These are phyloP conservation scores for Boletus reticulatus DNA, from an alignment of 768 basidiomycete genomes.

Conservation along the genomic window DNA sequence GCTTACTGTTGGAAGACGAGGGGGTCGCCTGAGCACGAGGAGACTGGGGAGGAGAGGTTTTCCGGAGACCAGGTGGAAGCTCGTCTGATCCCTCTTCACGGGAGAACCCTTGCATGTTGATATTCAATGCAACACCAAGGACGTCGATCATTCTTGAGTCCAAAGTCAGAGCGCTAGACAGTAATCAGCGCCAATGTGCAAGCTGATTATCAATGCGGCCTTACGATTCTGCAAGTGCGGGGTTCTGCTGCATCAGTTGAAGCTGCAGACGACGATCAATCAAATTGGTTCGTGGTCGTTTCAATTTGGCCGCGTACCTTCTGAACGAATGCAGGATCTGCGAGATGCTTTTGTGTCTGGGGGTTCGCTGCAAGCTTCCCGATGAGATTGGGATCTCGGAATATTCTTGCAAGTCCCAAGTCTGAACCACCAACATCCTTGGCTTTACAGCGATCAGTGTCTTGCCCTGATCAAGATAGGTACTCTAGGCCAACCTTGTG, in stretches of 20 bases:
- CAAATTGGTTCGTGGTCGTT: not conserved
- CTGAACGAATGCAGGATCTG: conserved; percentile 79
- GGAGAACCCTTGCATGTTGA: conserved; percentile 86
- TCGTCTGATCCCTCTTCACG: conserved; percentile 85
- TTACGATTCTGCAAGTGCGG: conserved; percentile 57
- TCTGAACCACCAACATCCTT: conserved; percentile 42
- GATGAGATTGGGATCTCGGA: conserved; percentile 80
- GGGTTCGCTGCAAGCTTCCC: conserved; percentile 86
- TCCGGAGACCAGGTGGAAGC: conserved; percentile 57
- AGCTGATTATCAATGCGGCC: conserved; percentile 9
- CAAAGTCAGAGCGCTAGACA: conserved; percentile 47
- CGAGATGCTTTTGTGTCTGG: conserved; percentile 77
- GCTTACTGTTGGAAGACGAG: conserved; percentile 36
- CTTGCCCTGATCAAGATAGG: not conserved
- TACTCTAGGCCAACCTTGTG: conserved; percentile 54
- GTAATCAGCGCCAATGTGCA: conserved; percentile 2
- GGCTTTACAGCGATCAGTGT: conserved; percentile 23
- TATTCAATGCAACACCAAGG: conserved; percentile 87
- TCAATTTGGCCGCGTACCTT: conserved; percentile 39
- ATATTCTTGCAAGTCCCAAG: conserved; percentile 69
- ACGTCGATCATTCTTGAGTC: conserved; percentile 96
- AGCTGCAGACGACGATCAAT: conserved; percentile 39
- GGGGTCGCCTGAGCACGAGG: conserved; percentile 34
- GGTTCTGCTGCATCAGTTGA: conserved; percentile 65
- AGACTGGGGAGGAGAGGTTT: conserved; percentile 21